Base-by-base conservation (phyloP, 2,329 filamentous ascomycete species). In the Lachnellula cervina region DNA sequence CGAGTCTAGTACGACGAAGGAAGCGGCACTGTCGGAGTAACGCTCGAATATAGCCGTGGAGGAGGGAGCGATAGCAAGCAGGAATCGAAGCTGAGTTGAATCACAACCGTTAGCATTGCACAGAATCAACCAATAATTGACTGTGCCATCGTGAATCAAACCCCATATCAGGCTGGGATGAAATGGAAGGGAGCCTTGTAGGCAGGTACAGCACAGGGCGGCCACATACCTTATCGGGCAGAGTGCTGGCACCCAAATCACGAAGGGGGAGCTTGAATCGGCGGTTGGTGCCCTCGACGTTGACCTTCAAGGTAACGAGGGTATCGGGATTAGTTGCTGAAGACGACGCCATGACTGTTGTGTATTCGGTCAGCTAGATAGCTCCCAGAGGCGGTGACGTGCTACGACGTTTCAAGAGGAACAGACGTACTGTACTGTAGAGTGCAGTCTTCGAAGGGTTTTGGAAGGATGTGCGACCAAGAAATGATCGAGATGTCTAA, bases 191-290 rank as follows among this genome's bases (percentile, higher is more conserved):
- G 49, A 64, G 59, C 58, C 61, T 62, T 40, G 50, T 52, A 25
- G 46, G 32, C 19, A 37, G 50, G 35, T 32, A 51, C 56, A 59
- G 35, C 34, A 51, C 56, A 59, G 49, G 45, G 55, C 54, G 42
- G 53, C 42, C 45, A 64, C 88, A 71, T 82, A 97, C 94, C 83
- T 93, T 95, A 67, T 84, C 78, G 66, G 92, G 90, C 40, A 99
- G 82, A 47, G 84, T 80, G 61, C 77, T 78, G 49, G 88, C 83
- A 60, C 83, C 84, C 55, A 97, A 85, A 64, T 97, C 93, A 70
- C 86, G 85, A 69, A 97, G 81, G 54, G 90, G 88, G 62, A 97
- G 81, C 81, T 96, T 97, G 77, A 95, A 89, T 66, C 91, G 88
- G 68, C 88, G 86, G 67, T 86, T 88, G 67, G 75, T 77, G 57